These are phyloP conservation scores for Lepidium campestre DNA, from an alignment of 441 rosid genomes.

Conservation along the genomic window DNA sequence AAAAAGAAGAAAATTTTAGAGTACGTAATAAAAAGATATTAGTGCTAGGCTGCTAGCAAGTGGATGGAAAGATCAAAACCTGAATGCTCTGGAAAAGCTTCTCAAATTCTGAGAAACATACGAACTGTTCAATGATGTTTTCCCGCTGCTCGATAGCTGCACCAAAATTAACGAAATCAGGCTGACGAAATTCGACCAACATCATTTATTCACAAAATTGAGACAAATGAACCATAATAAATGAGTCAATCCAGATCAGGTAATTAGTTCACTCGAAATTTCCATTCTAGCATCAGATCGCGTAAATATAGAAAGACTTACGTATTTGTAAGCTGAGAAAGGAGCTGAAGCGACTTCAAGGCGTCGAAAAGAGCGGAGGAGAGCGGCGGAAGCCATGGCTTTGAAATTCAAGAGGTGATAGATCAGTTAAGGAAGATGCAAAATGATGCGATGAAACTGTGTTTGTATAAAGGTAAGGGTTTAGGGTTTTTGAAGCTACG, in stretches of 20 bases:
- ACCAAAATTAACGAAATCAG: neutral
- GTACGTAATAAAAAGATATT: neutral
- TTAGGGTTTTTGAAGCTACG: conserved; percentile 39
- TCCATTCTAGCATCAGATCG: neutral
- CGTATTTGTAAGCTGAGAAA: conserved; percentile 57
- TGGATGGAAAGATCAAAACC: conserved; percentile 35
- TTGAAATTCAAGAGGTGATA: neutral
- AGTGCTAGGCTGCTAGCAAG: neutral
- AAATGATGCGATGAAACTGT: neutral
- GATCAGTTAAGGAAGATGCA: neutral
- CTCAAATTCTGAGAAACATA: conserved; percentile 41
- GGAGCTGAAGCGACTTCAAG: conserved; percentile 62
- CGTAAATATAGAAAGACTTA: conserved; percentile 22
- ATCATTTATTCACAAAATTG: neutral
- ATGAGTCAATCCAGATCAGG: neutral
- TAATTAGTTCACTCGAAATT: neutral
- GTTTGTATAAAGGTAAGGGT: conserved; percentile 22
- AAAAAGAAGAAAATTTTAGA: neutral
- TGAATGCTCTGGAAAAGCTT: conserved; percentile 61
- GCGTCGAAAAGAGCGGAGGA: conserved; percentile 69
- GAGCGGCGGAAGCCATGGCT: conserved; percentile 62
- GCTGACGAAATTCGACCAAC: neutral
- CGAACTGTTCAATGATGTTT: conserved; percentile 42
- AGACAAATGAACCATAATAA: neutral
- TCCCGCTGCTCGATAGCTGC: conserved; percentile 54